phyloP scores from a whole-genome alignment of 2,329 filamentous ascomycete species.

The Septoria linicola region DNA sequence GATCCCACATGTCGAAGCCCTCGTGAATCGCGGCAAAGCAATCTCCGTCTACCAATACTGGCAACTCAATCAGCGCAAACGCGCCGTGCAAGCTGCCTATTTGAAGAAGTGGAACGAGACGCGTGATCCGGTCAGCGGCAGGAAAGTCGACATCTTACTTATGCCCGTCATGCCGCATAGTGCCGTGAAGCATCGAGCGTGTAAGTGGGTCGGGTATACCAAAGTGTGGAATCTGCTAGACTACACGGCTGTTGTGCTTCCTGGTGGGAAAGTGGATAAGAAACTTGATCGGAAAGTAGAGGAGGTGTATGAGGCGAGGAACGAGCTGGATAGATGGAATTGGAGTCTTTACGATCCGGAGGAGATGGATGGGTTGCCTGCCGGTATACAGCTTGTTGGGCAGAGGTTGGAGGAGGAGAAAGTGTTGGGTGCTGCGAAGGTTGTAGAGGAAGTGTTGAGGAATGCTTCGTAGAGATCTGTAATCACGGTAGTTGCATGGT shows the following conservation, averaged over 20 bases:
- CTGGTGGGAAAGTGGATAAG: slow-evolving; percentile 50
- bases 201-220: slow-evolving; percentile 36
- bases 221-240: slow-evolving; percentile 45
- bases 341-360: slow-evolving; percentile 64
- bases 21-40: slow-evolving; percentile 53
- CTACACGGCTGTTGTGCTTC: slow-evolving; percentile 59
- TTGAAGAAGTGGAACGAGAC: slow-evolving; percentile 58
- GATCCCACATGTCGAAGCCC: slow-evolving; percentile 57
- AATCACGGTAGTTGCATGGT: no score
- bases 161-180: slow-evolving; percentile 62
- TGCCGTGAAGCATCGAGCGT: slow-evolving; percentile 48
- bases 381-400: slow-evolving; percentile 78
- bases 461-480: no score
- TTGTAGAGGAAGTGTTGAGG: slow-evolving; percentile 14
- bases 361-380: slow-evolving; percentile 81
- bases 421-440: slow-evolving; percentile 67
- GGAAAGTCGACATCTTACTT: slow-evolving; percentile 56
- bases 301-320: slow-evolving; percentile 48
- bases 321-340: slow-evolving; percentile 55
- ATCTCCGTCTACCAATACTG: slow-evolving; percentile 65
- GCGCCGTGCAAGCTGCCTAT: slow-evolving; percentile 54
- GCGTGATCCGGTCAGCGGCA: slow-evolving; percentile 43
- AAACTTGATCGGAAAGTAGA: slow-evolving; percentile 33
- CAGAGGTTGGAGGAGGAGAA: slow-evolving; percentile 79
- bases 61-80: slow-evolving; percentile 63